Evolutionary conservation across 495 filamentous ascomycete genomes (phyloP).

Genomic region (Trichoderma erinaceum): DNA sequence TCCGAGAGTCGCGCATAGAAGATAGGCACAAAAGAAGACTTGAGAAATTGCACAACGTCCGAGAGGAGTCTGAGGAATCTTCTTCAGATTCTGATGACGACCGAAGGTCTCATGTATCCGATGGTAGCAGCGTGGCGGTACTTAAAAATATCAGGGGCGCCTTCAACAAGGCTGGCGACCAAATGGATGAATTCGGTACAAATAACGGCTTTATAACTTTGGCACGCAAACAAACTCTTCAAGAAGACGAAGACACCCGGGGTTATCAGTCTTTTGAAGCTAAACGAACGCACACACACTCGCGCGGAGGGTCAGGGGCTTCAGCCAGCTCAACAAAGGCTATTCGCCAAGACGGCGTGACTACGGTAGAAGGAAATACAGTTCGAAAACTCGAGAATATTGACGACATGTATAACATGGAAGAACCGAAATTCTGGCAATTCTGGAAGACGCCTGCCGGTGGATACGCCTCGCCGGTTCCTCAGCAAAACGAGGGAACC

Average conservation of each 20-base stretch:
- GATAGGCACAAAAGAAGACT: conserved; percentile 16
- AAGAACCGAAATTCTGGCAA: conserved; percentile 44
- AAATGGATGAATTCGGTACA: conserved; percentile 52
- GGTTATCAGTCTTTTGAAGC: conserved; percentile 5
- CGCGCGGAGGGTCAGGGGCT: conserved; percentile 22
- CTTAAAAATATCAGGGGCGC: conserved; percentile 32
- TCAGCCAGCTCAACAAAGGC: not conserved
- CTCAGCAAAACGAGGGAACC: conserved; percentile 39
- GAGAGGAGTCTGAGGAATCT: conserved; percentile 10
- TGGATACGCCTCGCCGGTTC: conserved; percentile 47
- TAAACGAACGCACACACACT: conserved; percentile 28
- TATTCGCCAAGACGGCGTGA: not conserved
- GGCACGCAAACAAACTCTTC: conserved; percentile 1
- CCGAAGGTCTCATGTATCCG: not conserved
- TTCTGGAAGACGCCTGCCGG: conserved; percentile 51
- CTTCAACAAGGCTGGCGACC: conserved; percentile 36
- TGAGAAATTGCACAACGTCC: conserved; percentile 14
- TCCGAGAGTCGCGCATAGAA: conserved; percentile 42
- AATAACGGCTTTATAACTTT: conserved; percentile 46
- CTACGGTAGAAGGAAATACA: conserved; percentile 34
- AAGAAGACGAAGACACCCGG: conserved; percentile 15
- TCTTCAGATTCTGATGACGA: not conserved
- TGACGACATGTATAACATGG: conserved; percentile 36
- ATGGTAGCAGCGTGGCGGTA: not conserved
- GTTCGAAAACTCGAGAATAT: conserved; percentile 38